Conservation (phyloP, 2,329 filamentous ascomycete species). For the Ascomycota sp. region DNA sequence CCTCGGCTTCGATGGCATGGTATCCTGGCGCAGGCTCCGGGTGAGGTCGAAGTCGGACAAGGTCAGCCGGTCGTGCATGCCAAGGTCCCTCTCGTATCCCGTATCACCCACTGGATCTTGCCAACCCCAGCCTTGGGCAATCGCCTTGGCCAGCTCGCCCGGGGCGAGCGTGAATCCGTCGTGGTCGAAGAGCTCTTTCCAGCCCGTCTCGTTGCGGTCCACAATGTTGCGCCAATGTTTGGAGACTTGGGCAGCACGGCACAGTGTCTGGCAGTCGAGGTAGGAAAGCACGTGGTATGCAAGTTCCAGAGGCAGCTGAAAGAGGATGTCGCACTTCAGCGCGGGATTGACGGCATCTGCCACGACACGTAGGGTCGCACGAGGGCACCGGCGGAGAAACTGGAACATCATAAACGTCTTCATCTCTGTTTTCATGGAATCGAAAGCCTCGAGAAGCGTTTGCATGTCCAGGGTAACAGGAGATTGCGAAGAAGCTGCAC, state of each 20-base stretch:
- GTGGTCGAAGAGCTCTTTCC: constrained; percentile 77
- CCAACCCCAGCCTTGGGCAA: constrained; percentile 92
- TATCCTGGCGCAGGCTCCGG: constrained; percentile 19
- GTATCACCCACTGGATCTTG: constrained; percentile 62
- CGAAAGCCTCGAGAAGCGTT: constrained; percentile 71
- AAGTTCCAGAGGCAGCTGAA: constrained; percentile 65
- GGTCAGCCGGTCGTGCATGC: constrained; percentile 30
- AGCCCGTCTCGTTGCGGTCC: constrained; percentile 83
- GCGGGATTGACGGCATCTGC: constrained; percentile 84
- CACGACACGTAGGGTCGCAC: constrained; percentile 74
- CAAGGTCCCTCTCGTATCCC: constrained; percentile 66
- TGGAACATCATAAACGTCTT: constrained; percentile 97
- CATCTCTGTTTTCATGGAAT: constrained; percentile 75
- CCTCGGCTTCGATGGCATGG: constrained; percentile 19
- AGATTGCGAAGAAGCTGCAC: constrained; percentile 3
- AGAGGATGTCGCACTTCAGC: constrained; percentile 82
- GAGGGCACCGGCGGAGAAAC: constrained; percentile 68
- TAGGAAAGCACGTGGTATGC: constrained; percentile 75
- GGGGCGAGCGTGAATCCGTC: constrained; percentile 64
- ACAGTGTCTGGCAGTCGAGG: constrained; percentile 69
- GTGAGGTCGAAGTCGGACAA: constrained; percentile 32
- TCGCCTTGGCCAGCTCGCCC: constrained; percentile 70
- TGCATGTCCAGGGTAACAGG: constrained; percentile 55
- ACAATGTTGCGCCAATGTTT: constrained; percentile 83
- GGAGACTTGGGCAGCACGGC: constrained; percentile 78